phyloP scores from a whole-genome alignment of 768 basidiomycete species.

The Candolleomyces eurysporus region DNA sequence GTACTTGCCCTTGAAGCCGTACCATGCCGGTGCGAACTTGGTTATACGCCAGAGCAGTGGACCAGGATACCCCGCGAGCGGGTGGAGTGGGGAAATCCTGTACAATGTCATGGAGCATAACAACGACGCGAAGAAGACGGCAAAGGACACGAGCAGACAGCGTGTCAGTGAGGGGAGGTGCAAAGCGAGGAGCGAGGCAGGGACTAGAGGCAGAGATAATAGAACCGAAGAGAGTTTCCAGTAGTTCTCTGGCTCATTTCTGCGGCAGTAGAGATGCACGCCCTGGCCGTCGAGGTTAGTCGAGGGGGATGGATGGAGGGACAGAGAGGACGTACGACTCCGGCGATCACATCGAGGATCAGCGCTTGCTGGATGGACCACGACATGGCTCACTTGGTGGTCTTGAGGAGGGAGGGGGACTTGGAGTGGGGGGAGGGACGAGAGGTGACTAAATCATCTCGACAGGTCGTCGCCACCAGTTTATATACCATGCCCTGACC shows the following conservation, averaged over 20 bases:
- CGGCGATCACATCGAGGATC: background rate
- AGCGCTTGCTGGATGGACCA: background rate
- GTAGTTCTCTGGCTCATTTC: conserved; percentile 8
- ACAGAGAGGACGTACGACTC: background rate
- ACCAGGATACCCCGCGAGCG: conserved; percentile 34
- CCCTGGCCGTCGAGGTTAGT: background rate
- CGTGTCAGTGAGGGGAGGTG: background rate
- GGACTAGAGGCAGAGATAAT: conserved; percentile 1
- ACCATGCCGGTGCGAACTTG: conserved; percentile 21
- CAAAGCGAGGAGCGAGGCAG: background rate
- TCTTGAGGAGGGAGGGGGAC: no score
- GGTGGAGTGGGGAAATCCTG: conserved; percentile 39
- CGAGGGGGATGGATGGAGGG: background rate
- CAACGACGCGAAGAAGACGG: conserved; percentile 6
- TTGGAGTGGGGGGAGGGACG: no score
- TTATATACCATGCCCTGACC: no score
- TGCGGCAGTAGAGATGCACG: conserved; percentile 4
- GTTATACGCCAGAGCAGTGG: conserved; percentile 29
- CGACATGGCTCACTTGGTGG: no score
- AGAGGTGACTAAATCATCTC: no score
- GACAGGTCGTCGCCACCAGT: no score
- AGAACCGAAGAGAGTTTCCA: conserved; percentile 5
- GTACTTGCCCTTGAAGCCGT: conserved; percentile 24
- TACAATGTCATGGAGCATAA: conserved; percentile 21
- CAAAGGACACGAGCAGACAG: conserved; percentile 1